phyloP scores from a whole-genome alignment of 345 rosid species.

The Hevea brasiliensis region DNA sequence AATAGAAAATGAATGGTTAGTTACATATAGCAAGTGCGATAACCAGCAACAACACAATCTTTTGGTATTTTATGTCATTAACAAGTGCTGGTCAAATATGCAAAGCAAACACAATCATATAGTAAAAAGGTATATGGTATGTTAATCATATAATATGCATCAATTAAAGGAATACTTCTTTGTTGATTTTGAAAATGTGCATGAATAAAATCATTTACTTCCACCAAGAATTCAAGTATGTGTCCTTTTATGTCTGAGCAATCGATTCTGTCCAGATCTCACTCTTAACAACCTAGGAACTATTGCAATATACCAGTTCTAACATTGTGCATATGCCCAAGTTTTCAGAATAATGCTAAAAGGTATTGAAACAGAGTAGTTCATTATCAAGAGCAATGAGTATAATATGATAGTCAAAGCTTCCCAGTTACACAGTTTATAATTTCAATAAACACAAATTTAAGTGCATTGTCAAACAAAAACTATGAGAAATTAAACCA shows the following conservation, averaged over 20 bases:
- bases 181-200: background rate
- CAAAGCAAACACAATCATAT: background rate
- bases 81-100: background rate
- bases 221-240: background rate
- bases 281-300: background rate
- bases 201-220: background rate
- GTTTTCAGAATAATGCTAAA: background rate
- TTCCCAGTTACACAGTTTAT: background rate
- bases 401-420: too few relatives aligned
- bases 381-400: background rate
- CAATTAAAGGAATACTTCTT: background rate
- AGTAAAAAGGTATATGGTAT: background rate
- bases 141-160: background rate
- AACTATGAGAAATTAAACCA: background rate
- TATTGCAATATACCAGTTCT: background rate
- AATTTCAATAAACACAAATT: conserved; percentile 1
- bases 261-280: background rate
- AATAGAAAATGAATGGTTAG: background rate
- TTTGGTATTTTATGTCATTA: background rate
- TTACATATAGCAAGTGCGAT: background rate
- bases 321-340: background rate
- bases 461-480: background rate
- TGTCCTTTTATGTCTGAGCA: background rate
- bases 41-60: background rate
- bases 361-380: background rate